Percentiles rank a stretch among this genome's conserved stretches.
These are phyloP conservation scores for Eutrema japonicum DNA, from an alignment of 345 rosid genomes.

Conservation along the genomic window DNA sequence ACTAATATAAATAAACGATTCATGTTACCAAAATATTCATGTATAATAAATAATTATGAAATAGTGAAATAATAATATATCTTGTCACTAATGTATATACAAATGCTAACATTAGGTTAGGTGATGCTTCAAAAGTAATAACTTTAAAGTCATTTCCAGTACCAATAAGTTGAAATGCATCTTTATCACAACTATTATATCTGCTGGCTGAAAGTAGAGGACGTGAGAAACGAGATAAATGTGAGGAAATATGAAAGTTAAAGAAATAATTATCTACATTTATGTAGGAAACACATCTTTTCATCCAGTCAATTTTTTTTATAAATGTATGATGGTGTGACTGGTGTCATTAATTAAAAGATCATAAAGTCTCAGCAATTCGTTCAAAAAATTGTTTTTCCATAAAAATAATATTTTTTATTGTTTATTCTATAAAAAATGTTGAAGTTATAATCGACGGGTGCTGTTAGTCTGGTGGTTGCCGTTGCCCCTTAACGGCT, in stretches of 20 bases:
- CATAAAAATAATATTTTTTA: not conserved
- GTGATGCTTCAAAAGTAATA: not conserved
- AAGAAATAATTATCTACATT: not conserved
- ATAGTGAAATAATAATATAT: too few species aligned
- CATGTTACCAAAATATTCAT: too few species aligned
- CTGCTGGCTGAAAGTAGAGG: not conserved
- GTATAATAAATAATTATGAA: not conserved
- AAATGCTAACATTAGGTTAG: not conserved
- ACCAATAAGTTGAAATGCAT: not conserved
- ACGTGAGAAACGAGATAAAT: slow-evolving; percentile 15
- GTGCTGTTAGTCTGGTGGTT: not conserved
- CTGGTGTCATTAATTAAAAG: slow-evolving; percentile 12
- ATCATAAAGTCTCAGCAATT: slow-evolving; percentile 1
- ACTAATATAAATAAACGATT: too few species aligned
- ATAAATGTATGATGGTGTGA: not conserved
- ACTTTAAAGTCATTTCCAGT: not conserved
- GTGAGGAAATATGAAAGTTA: slow-evolving; percentile 1
- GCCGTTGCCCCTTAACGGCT: not conserved
- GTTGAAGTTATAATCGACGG: not conserved
- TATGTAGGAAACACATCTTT: not conserved
- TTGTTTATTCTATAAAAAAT: not conserved
- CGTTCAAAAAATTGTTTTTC: not conserved
- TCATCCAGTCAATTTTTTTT: not conserved
- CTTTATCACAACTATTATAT: not conserved
- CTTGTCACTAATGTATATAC: too few species aligned